A percentile compares a stretch with the other conserved stretches of the same genome.
Conservation (phyloP, 1,284 basidiomycete species). For the Amylostereum areolatum region DNA sequence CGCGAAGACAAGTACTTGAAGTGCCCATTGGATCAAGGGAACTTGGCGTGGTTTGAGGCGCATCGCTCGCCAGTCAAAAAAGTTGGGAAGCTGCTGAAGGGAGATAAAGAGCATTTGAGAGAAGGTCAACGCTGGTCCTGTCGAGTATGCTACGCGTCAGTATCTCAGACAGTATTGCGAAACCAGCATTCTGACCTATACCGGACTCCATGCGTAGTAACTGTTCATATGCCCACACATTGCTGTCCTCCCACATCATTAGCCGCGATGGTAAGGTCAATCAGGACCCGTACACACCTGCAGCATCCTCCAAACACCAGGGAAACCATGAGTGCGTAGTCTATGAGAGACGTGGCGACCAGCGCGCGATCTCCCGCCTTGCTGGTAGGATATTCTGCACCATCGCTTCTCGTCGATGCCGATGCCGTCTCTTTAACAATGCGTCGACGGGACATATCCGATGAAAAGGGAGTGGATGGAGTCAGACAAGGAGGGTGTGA, state of each 20-base stretch:
- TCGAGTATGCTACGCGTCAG: not conserved
- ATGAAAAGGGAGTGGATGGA: too few relatives aligned
- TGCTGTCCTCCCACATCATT: conserved; percentile 31
- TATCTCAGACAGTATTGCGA: not conserved
- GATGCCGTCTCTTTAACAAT: too few relatives aligned
- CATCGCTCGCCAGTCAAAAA: conserved; percentile 32
- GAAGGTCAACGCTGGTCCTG: conserved; percentile 82
- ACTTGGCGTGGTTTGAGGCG: conserved; percentile 63
- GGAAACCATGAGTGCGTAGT: conserved; percentile 44
- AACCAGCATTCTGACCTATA: conserved; percentile 43
- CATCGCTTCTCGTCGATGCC: not conserved
- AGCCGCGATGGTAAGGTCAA: not conserved
- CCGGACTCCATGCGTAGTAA: conserved; percentile 64
- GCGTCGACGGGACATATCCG: too few relatives aligned
- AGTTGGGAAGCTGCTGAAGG: conserved; percentile 51
- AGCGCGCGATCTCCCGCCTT: not conserved
- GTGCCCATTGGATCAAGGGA: conserved; percentile 66
- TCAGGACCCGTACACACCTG: conserved; percentile 41
- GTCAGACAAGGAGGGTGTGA: too few relatives aligned
- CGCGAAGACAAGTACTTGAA: conserved; percentile 73
- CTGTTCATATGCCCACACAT: conserved; percentile 66
- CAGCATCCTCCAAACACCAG: conserved; percentile 81
- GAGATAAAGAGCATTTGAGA: conserved; percentile 80
- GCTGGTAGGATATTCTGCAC: not conserved
- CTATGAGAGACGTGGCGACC: conserved; percentile 28